phyloP scores from a whole-genome alignment of 2,329 filamentous ascomycete genomes.

The Aspergillus sp. region DNA sequence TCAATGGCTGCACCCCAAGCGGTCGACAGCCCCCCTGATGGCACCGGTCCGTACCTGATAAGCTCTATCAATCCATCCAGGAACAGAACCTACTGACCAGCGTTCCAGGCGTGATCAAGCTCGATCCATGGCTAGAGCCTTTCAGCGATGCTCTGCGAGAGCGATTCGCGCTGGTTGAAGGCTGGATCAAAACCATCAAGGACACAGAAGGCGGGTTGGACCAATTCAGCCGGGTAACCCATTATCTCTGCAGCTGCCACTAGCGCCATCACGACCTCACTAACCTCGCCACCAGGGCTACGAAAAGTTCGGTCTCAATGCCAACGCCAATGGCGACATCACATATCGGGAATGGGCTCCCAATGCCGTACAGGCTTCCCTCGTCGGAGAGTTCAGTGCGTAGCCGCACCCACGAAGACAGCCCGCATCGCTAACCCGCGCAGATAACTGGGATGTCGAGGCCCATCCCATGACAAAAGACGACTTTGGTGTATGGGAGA shows the following conservation, averaged over 20 bases:
- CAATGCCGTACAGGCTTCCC: constrained; percentile 76
- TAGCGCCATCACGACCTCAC: not conserved
- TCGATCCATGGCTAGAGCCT: constrained; percentile 87
- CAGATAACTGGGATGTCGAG: constrained; percentile 82
- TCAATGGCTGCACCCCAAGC: constrained; percentile 21
- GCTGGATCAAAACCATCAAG: constrained; percentile 84
- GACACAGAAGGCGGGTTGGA: constrained; percentile 84
- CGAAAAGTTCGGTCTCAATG: constrained; percentile 82
- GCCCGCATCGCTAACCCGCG: constrained; percentile 25
- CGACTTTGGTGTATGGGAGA: constrained; percentile 81
- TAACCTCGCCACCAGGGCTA: constrained; percentile 60
- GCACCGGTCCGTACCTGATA: constrained; percentile 26
- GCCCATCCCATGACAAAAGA: constrained; percentile 87
- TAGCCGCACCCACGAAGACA: constrained; percentile 6
- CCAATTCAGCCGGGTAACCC: constrained; percentile 76
- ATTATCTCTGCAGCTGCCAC: not conserved
- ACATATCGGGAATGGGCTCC: constrained; percentile 95
- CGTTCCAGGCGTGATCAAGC: constrained; percentile 70
- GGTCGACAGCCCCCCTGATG: constrained; percentile 18
- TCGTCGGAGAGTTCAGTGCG: constrained; percentile 93
- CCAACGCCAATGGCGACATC: constrained; percentile 78
- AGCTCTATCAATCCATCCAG: not conserved
- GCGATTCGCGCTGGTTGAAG: constrained; percentile 74
- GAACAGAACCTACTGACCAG: constrained; percentile 3
- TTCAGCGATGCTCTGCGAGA: constrained; percentile 75